phyloP scores from a whole-genome alignment of 2,329 filamentous ascomycete genomes.

The Epichloe sibirici region DNA sequence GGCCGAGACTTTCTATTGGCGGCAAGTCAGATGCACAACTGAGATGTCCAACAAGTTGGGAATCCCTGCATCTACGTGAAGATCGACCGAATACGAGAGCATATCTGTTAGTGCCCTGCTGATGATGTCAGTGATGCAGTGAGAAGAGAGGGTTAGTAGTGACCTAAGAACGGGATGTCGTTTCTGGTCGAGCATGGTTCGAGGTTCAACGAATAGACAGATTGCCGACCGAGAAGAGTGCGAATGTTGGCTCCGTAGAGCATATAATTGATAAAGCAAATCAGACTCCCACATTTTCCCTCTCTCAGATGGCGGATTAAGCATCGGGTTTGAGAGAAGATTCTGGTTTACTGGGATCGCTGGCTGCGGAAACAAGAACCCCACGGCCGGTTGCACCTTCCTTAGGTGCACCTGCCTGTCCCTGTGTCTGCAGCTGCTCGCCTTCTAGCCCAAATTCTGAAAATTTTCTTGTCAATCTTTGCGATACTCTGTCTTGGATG shows the following conservation, averaged over 20 bases:
- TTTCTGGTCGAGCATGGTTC: neutral
- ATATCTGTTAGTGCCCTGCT: neutral
- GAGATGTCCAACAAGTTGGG: neutral
- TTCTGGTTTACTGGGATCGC: neutral
- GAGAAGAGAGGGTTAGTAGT: neutral
- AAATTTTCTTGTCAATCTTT: conserved; percentile 24
- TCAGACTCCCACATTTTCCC: neutral
- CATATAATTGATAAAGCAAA: neutral
- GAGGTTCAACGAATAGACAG: neutral
- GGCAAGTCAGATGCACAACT: neutral
- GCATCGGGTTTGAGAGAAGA: neutral
- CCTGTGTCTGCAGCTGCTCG: conserved; percentile 1
- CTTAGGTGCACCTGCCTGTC: neutral
- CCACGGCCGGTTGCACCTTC: conserved; percentile 1
- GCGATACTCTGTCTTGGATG: conserved; percentile 16
- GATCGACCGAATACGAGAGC: conserved; percentile 1
- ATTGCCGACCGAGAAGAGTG: neutral
- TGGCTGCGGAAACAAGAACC: neutral
- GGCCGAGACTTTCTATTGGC: neutral
- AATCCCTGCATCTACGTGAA: neutral
- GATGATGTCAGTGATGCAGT: neutral
- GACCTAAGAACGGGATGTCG: neutral
- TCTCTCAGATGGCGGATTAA: neutral
- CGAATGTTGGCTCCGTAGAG: neutral
- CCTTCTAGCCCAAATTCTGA: conserved; percentile 5